Conservation (phyloP, 2,329 filamentous ascomycete species). For the Talaromyces rugulosus region DNA sequence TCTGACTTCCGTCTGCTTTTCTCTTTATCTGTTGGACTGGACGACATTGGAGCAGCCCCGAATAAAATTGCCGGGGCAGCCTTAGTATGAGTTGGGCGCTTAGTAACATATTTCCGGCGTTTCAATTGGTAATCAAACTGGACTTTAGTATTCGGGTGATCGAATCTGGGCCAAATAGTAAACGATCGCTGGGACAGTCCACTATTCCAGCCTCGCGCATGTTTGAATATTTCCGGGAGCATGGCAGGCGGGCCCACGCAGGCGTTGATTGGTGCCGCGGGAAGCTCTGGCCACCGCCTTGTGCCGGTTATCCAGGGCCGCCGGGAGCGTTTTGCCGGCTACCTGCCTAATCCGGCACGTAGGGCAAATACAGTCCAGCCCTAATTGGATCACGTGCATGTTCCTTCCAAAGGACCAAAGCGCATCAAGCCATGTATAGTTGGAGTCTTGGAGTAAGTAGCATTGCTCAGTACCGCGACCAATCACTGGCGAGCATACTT, state of each 20-base stretch:
- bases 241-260: neutral
- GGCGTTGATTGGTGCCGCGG: neutral
- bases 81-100: neutral
- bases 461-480: neutral
- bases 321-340: neutral
- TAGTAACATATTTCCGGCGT: neutral
- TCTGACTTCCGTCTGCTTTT: neutral
- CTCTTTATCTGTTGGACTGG: neutral
- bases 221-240: neutral
- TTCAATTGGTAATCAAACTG: neutral
- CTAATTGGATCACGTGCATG: neutral
- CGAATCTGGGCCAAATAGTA: neutral
- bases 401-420: neutral
- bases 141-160: neutral
- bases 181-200: neutral
- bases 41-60: neutral
- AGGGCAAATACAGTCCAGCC: neutral
- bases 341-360: neutral
- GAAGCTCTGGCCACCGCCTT: neutral
- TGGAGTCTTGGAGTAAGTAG: too few relatives aligned
- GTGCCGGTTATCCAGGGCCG: conserved; percentile 23
- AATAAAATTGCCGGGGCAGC: neutral
- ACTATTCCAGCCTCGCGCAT: neutral
- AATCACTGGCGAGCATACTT: neutral
- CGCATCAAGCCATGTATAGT: neutral